These are phyloP conservation scores for Viola pubescens DNA, from an alignment of 441 rosid species.

Conservation along the genomic window DNA sequence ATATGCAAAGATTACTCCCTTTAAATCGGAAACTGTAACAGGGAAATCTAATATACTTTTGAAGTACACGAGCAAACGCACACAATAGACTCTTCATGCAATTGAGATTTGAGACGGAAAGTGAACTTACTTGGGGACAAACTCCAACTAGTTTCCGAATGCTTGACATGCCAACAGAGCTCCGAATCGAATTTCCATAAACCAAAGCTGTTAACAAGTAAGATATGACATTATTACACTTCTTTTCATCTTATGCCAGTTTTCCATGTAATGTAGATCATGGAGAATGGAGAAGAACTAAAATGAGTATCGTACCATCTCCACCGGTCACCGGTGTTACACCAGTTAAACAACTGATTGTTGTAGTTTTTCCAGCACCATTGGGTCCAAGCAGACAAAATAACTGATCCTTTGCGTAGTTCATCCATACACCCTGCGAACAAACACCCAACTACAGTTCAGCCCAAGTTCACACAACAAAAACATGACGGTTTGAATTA, in stretches of 20 bases:
- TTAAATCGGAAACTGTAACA: background rate
- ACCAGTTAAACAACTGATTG: constrained; percentile 86
- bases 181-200: constrained; percentile 67
- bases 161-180: constrained; percentile 81
- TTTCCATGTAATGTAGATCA: background rate
- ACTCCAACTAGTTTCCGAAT: constrained; percentile 77
- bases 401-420: constrained; percentile 70
- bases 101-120: background rate
- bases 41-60: background rate
- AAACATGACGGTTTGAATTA: too few relatives aligned
- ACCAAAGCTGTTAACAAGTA: constrained; percentile 49
- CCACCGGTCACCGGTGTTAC: constrained; percentile 74
- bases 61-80: constrained; percentile 1
- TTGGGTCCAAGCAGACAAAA: constrained; percentile 98
- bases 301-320: constrained; percentile 51
- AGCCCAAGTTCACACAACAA: too few relatives aligned
- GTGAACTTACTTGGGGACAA: constrained; percentile 74
- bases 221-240: constrained; percentile 6
- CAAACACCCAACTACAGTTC: constrained; percentile 10
- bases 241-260: background rate
- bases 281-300: constrained; percentile 3
- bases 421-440: constrained; percentile 76
- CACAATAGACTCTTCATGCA: background rate
- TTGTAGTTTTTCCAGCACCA: constrained; percentile 96
- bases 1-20: constrained; percentile 15